These are phyloP conservation scores for Acanthamoeba divionensis DNA, from an alignment of 208 protist genomes.

Conservation along the genomic window DNA sequence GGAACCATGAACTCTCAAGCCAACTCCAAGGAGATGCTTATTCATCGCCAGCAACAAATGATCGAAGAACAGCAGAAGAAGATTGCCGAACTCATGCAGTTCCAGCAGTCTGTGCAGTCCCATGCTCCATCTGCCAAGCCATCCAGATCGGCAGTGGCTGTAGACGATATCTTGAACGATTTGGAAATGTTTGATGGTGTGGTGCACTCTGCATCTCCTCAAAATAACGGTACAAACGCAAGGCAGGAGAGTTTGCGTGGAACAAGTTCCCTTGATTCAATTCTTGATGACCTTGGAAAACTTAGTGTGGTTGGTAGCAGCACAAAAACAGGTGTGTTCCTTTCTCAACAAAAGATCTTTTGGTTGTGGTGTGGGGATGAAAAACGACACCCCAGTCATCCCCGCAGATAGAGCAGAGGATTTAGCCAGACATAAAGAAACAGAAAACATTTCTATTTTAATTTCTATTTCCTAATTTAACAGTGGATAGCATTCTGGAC, in stretches of 20 bases:
- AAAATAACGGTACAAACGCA: too few species aligned
- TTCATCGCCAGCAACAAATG: neutral
- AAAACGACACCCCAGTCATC: neutral
- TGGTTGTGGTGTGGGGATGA: neutral
- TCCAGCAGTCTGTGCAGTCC: neutral
- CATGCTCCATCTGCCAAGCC: neutral
- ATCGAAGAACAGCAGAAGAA: neutral
- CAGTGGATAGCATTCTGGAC: too few species aligned
- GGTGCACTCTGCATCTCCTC: too few species aligned
- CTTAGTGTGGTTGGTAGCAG: neutral
- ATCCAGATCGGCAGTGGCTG: neutral
- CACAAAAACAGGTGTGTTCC: neutral
- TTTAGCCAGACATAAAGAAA: neutral
- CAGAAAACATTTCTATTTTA: neutral
- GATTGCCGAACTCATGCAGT: neutral
- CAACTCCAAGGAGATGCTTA: neutral
- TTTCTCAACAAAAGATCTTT: neutral
- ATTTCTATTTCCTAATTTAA: neutral
- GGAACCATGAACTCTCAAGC: neutral
- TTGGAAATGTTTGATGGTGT: too few species aligned
- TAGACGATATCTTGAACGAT: neutral
- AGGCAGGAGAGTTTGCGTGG: neutral
- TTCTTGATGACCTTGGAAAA: neutral
- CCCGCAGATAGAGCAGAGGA: neutral
- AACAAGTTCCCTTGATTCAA: neutral